phyloP scores from a whole-genome alignment of 2,329 filamentous ascomycete genomes.

The Pseudogymnoascus sp. region DNA sequence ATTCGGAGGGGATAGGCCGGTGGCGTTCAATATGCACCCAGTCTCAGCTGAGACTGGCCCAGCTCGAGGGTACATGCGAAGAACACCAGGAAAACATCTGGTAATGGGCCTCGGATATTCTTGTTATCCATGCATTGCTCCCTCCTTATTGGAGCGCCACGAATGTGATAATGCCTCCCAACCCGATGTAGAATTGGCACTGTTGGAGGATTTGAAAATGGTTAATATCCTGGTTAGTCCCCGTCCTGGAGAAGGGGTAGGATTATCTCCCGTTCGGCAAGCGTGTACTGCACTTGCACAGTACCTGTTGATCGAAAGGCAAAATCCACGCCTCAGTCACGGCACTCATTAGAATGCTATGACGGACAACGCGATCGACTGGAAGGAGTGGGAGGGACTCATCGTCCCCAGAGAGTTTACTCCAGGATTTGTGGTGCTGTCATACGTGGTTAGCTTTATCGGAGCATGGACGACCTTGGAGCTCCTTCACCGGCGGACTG shows the following conservation, averaged over 20 bases:
- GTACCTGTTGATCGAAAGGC: not conserved
- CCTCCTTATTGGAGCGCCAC: not conserved
- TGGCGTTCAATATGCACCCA: not conserved
- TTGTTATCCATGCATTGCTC: not conserved
- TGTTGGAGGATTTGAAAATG: not conserved
- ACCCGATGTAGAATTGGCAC: not conserved
- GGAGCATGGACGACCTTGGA: conserved; percentile 76
- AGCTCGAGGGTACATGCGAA: not conserved
- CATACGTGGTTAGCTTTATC: conserved; percentile 62
- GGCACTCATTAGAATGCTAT: conserved; percentile 1
- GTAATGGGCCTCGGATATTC: not conserved
- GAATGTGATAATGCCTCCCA: not conserved
- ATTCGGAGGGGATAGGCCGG: not conserved
- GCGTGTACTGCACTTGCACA: not conserved
- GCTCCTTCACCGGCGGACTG: conserved; percentile 68
- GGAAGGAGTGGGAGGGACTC: conserved; percentile 28
- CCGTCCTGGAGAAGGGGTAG: not conserved
- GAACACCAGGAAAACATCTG: not conserved
- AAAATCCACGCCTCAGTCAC: not conserved
- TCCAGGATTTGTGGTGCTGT: conserved; percentile 59
- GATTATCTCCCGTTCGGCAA: not conserved
- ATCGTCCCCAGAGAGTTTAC: conserved; percentile 45
- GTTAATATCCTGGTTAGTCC: not conserved
- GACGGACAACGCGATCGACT: conserved; percentile 11
- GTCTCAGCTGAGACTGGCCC: not conserved